These are phyloP conservation scores for Cucurbita ficifolia DNA, from an alignment of 306 rosid genomes.

Conservation along the genomic window DNA sequence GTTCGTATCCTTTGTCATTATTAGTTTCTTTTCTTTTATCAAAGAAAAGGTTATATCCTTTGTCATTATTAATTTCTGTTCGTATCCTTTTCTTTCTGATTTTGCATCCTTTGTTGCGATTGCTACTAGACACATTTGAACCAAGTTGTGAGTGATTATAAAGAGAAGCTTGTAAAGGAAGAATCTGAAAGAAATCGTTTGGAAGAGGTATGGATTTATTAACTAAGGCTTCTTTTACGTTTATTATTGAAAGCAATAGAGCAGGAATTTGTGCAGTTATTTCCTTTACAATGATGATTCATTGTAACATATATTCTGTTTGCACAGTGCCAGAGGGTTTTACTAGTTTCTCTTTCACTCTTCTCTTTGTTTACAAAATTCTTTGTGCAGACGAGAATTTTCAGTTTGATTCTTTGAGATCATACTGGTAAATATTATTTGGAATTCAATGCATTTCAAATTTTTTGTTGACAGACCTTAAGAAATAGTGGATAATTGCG, in stretches of 20 bases:
- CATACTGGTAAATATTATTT: too few species aligned
- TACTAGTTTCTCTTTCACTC: too few species aligned
- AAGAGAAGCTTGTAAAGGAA: conserved; percentile 64
- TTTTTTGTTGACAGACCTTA: too few species aligned
- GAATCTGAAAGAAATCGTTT: conserved; percentile 34
- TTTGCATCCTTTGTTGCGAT: conserved; percentile 8
- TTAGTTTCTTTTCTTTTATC: neutral
- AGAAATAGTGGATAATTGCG: too few species aligned
- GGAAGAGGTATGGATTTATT: conserved; percentile 43
- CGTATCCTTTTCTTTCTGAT: neutral
- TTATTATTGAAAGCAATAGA: neutral
- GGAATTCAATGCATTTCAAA: too few species aligned
- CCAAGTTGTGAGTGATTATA: conserved; percentile 68
- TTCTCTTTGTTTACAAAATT: too few species aligned
- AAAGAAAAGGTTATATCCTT: neutral
- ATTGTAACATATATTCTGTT: neutral
- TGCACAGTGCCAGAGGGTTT: neutral
- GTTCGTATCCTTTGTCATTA: neutral
- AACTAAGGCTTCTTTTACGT: neutral
- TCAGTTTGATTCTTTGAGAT: too few species aligned
- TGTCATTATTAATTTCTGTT: neutral
- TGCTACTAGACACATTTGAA: conserved; percentile 44
- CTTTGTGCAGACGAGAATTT: too few species aligned
- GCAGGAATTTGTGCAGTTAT: neutral
- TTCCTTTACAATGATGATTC: neutral